These are phyloP conservation scores for Ocimum tenuiflorum DNA, from an alignment of 257 asterid species.

Conservation along the genomic window DNA sequence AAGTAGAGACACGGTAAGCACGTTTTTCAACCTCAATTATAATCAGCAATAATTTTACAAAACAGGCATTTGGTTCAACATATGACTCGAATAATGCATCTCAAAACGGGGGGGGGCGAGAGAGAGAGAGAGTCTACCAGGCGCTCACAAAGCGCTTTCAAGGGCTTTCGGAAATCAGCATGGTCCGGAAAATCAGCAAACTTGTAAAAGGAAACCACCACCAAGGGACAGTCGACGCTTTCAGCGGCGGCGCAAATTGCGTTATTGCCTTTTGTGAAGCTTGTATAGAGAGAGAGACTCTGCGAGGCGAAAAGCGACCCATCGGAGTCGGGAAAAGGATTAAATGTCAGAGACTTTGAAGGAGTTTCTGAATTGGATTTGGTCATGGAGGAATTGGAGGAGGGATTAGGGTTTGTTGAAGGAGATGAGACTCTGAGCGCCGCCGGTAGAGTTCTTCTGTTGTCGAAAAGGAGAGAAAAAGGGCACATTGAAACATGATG, in stretches of 20 bases:
- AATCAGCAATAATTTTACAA: background rate
- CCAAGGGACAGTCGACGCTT: constrained; percentile 34
- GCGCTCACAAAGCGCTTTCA: constrained; percentile 64
- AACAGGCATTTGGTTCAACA: constrained; percentile 2
- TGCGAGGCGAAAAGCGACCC: constrained; percentile 31
- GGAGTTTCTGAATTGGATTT: constrained; percentile 31
- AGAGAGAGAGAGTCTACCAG: constrained; percentile 41
- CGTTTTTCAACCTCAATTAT: background rate
- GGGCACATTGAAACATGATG: constrained; percentile 28
- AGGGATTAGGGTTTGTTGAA: constrained; percentile 32
- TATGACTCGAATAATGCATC: too few relatives aligned
- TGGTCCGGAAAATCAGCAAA: constrained; percentile 78
- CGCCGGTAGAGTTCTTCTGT: constrained; percentile 33
- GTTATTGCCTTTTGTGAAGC: constrained; percentile 27
- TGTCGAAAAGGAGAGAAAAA: constrained; percentile 27
- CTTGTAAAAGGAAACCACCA: constrained; percentile 78
- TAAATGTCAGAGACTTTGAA: constrained; percentile 18
- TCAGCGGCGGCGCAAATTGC: constrained; percentile 8
- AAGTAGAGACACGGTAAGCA: background rate
- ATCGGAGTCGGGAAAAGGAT: constrained; percentile 32
- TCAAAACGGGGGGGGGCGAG: too few relatives aligned
- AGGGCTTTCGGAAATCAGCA: constrained; percentile 61
- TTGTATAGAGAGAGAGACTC: constrained; percentile 15
- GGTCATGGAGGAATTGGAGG: constrained; percentile 18
- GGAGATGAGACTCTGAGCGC: constrained; percentile 35